Base-by-base conservation (phyloP, 139 green algal species). In the Chlorella sp. region DNA sequence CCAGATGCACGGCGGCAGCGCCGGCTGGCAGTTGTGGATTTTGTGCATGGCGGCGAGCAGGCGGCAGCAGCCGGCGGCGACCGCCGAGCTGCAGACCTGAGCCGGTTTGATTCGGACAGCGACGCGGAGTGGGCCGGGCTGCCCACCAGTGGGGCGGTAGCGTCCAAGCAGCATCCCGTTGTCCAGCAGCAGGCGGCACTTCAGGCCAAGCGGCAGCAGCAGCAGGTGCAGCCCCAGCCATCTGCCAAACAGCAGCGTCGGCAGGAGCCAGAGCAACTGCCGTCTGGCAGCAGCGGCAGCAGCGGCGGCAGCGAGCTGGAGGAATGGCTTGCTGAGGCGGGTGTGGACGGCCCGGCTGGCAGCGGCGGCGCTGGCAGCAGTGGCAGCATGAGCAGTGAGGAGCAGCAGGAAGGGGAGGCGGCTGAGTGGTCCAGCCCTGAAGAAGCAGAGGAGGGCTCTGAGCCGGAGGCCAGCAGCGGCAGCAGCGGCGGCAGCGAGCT, bases 401-500 rank as follows among this genome's bases (percentile, higher is more conserved):
- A 60, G 51, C 7, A 71, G 64, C 64, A 71, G 12, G 4, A 4
- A 12, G 64, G 15, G n/a, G 64, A 25, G 5, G n/a, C n/a, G 21
- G 64, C 26, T 21, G 64, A 38, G 26, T 25, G 64, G 26, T 7
- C 26, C 64, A 38, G 32, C 26, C 12, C n/a, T 36, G 64, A 41
- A 20, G 64, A 41, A 32, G 64, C n/a, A 25, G 64, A 38, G 2
- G 34, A 9, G 16, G 34, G 34, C 47, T 30, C 17, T 9, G 73
- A 44, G 20, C n/a, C 12, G 9, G 21, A 18, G 15, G 73, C 34
- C 75, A 82, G 75, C 57, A 82, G 74, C 74, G 74, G 56, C 20
- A 81, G 74, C 74, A 81, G 75, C 57, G 75, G 78, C 18, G 63
- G 63, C 78, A 84, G 64, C n/a, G 63, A 84, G 64, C 63, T 84